Conservation (phyloP, 1,284 basidiomycete genomes). For the Flammula alnicola region DNA sequence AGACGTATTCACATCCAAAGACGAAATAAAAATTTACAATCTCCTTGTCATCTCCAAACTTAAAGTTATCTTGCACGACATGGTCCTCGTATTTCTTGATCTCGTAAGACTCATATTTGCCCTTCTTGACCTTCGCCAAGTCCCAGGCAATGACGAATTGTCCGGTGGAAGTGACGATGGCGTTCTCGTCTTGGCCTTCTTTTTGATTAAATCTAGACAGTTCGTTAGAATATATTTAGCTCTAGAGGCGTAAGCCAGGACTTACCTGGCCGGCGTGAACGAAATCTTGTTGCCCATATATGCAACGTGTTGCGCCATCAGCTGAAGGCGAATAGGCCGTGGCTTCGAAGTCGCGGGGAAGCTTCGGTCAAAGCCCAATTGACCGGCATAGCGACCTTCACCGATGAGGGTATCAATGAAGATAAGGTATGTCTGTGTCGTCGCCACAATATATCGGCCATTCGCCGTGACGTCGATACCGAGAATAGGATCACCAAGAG, state of each 20-base stretch:
- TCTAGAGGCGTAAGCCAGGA: too few species aligned
- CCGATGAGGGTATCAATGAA: conserved; percentile 97
- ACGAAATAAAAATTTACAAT: conserved; percentile 62
- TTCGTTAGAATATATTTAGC: not conserved
- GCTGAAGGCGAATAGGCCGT: conserved; percentile 86
- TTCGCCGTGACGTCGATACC: conserved; percentile 95
- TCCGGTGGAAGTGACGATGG: conserved; percentile 97
- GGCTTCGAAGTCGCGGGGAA: conserved; percentile 97
- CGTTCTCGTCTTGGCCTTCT: conserved; percentile 86
- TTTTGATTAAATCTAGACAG: conserved; percentile 88
- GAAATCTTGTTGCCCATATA: conserved; percentile 91
- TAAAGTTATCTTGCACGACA: conserved; percentile 97
- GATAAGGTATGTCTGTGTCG: conserved; percentile 93
- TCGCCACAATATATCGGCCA: conserved; percentile 95
- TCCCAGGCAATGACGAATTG: conserved; percentile 96
- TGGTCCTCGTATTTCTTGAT: conserved; percentile 96
- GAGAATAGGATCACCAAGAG: conserved; percentile 93
- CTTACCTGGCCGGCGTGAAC: conserved; percentile 90
- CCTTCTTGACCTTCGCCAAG: conserved; percentile 94
- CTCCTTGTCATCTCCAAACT: conserved; percentile 93
- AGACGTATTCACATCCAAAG: conserved; percentile 6
- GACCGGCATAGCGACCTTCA: conserved; percentile 86
- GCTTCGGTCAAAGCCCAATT: conserved; percentile 90
- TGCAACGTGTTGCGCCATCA: conserved; percentile 91
- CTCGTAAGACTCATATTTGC: conserved; percentile 89